These are phyloP conservation scores for Zanthoxylum bungeanum DNA, from an alignment of 345 rosid genomes.

Conservation along the genomic window DNA sequence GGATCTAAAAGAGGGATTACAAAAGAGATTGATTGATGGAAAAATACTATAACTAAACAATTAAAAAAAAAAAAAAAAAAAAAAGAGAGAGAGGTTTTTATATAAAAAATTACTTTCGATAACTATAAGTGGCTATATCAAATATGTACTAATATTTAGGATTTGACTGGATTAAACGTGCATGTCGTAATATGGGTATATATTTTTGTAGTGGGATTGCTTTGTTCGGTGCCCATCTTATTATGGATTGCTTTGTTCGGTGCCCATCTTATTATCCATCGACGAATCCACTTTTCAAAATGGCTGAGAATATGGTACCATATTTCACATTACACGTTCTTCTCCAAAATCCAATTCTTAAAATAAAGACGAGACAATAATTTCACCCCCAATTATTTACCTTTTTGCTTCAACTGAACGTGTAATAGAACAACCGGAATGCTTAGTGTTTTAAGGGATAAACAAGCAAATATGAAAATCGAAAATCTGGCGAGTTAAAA, in stretches of 20 bases:
- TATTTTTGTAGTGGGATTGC: neutral
- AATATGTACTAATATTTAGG: no score
- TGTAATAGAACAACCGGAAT: no score
- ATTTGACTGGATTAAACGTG: no score
- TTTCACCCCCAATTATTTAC: neutral
- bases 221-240: neutral
- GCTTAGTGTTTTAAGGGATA: no score
- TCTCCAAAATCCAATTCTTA: no score
- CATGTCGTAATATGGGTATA: neutral
- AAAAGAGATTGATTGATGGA: no score
- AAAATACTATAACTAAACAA: no score
- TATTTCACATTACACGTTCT: neutral
- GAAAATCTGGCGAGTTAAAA: neutral
- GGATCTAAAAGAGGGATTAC: no score
- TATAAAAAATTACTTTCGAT: no score
- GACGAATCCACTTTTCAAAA: neutral
- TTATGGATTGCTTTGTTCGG: neutral
- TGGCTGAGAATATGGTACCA: slow-evolving; percentile 5
- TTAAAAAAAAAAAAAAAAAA: no score
- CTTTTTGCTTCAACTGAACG: neutral
- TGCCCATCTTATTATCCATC: neutral
- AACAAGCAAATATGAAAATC: neutral
- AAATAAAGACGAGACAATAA: neutral
- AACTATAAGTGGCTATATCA: no score
- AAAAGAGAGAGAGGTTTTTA: no score